Base-by-base conservation (phyloP, 2,329 filamentous ascomycete genomes). In the Podosphaera xanthii region DNA sequence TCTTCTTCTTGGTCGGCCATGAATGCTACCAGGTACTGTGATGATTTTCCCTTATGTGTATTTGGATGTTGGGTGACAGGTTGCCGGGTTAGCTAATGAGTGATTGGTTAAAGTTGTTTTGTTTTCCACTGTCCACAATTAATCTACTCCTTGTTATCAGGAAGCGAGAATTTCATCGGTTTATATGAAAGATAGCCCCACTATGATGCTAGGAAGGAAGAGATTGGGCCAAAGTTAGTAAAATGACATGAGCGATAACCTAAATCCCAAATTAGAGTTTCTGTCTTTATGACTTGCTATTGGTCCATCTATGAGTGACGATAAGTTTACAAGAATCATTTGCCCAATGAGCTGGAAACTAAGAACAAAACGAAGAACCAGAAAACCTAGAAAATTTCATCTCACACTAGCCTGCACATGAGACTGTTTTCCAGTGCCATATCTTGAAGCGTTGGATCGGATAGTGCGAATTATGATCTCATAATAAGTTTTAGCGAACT, bases 1-100 rank as follows among this genome's bases (percentile, higher is more conserved):
- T 94, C 87, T 69, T 90, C 86, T 71, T 91, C 86, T 70, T 78
- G 74, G 64, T 94, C 88, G 60, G 84, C 86, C 87, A 94, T 94
- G 44, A 55, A 14, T 44, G n/a, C 40, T 8, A 44, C n/a, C 9
- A 7, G 5, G 3, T 7, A 12, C 5, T 44, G 40, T 44, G 5
- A 44, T 14, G 40, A 6, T 44, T 4, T 3, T 44, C 40, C 10
- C 46, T 48, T 36, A 56, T 44, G 48, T 42, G 46, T 55, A 44
- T 30, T 60, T 50, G 59, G 64, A 44, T 12, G 40, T 7, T 44
- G 63, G 68, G 62, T 58, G 38, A 60, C 49, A 34, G 34, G 56
- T 58, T 36, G 62, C 58, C 62, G 58, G 56, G 61, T 6, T 44
- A 44, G 40, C 40, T 4, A 8, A 14, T 44, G 5, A 44, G n/a